Evolutionary conservation across 2,329 filamentous ascomycete genomes (phyloP), one percentile per base, ranked within the genome.

Genomic region (Arachnopeziza araneosa): DNA sequence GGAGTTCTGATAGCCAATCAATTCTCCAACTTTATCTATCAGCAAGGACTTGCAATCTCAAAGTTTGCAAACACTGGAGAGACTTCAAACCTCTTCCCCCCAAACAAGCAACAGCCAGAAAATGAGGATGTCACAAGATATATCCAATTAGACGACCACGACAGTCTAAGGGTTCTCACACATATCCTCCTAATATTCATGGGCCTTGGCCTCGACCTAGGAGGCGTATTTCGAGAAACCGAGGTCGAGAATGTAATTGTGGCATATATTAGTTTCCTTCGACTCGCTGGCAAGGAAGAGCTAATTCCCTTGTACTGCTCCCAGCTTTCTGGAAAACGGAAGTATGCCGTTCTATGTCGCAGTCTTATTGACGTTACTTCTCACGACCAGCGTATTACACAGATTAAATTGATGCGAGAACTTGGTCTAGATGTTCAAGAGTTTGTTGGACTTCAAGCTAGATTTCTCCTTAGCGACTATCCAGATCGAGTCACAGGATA

Each of bases 231-330:
- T 60, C 72, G 71, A 24, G 68, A 70, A n/a, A 69, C 70, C 55
- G 74, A 73, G 52, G 72, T 71, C 36, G 89, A 96, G 69, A 91
- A 90, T 68, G 85, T 93, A 53, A 79, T 97, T 56, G 85, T 89
- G 0, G 87, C 85, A 3, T 98, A 98, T 72, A 88, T 96, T 58
- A 89, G 89, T 67, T 87, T 89, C 62, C 77, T 99, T 48, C 85
- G 90, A 51, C 80, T 88, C 53, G 83, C 84, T 19, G 84, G 86
- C 36, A 84, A 95, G 58, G 85, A 89, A 61, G 87, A 93, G 63
- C 77, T 95, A 50, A 89, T 96, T 58, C 93, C 95, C 0, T 78
- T 96, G 0, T 99, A 99, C 73, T 93, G 90, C 63, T 91, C 91
- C 9, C 87, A 91, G 67, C 79, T 99, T 14, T 80, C 84, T 10